Evolutionary conservation across 2,329 filamentous ascomycete genomes (phyloP), one percentile per base, ranked within the genome.

Genomic region (Epichloe baconii): DNA sequence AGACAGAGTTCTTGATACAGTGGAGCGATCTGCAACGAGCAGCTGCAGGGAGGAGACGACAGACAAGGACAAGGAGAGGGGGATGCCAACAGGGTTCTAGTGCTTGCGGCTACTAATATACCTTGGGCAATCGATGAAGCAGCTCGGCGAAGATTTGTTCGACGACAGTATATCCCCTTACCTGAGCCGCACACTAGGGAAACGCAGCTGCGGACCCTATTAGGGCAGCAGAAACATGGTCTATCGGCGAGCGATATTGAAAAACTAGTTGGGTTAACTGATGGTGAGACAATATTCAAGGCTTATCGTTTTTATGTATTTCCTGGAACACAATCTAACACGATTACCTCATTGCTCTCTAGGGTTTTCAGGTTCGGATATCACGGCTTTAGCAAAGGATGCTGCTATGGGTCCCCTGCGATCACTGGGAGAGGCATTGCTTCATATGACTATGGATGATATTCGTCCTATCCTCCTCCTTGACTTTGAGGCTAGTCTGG

Each of bases 81-180:
- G 88, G 91, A 97, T 66, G 81, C 90, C 4, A 93, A 83, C 56
- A 78, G 91, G 49, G 93, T 98, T 1, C 75, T 98, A 14, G 93
- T 98, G 1, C 77, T 98, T 37, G 93, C 93, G 1, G 93, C 93
- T 19, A 98, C 93, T 0, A 98, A 98, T 64, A 67, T 97, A 53
- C 93, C 93, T 0, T 98, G 93, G 93, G 89, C 90, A 36, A 97
- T 98, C 58, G 93, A 98, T 59, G 93, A 97, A 66, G 93, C 93
- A 23, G 93, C 93, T 1, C 77, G 93, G 52, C 76, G 93, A 52
- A 77, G 93, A 48, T 98, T 98, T 63, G 91, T 96, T 14, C 76
- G 93, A 56, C 79, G 93, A 53, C 93, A 97, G 67, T 98, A 98
- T 64, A 98, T 98, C 54, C 93, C 93, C 1, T 70, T 98, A 10